Base-by-base conservation (phyloP, 495 filamentous ascomycete species). In the Neurospora cerealis region DNA sequence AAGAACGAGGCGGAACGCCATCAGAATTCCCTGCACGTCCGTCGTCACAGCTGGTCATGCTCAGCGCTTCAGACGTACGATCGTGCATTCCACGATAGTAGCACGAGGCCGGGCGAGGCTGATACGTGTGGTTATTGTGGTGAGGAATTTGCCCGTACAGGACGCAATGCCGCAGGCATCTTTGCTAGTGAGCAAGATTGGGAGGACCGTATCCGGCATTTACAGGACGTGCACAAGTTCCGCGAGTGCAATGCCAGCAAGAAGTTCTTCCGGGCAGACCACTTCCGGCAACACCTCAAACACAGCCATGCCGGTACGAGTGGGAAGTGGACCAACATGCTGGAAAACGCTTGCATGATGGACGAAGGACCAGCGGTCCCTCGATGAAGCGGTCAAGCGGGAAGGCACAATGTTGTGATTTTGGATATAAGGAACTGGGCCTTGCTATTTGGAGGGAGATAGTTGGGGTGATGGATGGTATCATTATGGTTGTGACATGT, bases 1-100 rank as follows among this genome's bases (percentile, higher is more conserved):
- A 99, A 99, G 82, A 99, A 99, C 75, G 96, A 99, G 84, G 96
- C 96, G 7, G 96, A 99, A 81, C 89, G 96, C 21, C 96, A 99
- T 80, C 96, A 98, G 79, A 99, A 98, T 75, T 97, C 94, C 2
- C 90, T 99, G 19, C 96, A 99, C 81, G 89, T 98, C 8, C 90
- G 96, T 54, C 91, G 91, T n/a, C 93, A 98, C 82, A 98, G 94
- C 46, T 99, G 96, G 96, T 98, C 95, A 2, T 99, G 96, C 81
- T 94, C 93, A 15, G 93, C 94, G 1, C 86, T 99, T n/a, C 85
- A 89, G 10, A 83, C 88, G 37, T 93, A 88, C 76, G 87, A 93
- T 75, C 89, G 91, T 7, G 96, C 94, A 10, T 99, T 98, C 80
- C 96, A 98, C 79, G 87, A 90, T 70, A 94, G 93, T 71, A 86